Base-by-base conservation (phyloP, 1,139 yeast species). In the Debaryomyces robertsiae region DNA sequence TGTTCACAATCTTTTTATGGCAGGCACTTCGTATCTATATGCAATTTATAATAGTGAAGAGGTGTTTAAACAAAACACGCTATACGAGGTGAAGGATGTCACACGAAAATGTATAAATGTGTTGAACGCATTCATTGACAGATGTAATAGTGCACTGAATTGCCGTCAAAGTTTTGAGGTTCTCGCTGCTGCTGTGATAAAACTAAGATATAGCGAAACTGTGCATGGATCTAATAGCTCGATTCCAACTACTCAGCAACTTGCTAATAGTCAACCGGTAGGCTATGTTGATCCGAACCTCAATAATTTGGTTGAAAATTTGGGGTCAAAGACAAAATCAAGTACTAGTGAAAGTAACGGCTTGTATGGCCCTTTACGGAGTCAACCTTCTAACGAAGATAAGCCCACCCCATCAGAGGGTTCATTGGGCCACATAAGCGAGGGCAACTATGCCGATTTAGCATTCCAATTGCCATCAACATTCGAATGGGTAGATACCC, bases 1-100 rank as follows among this genome's bases (percentile, higher is more conserved):
- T 0, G 93, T 89, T 2, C 95, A 89, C 58, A 89, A 88, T 58
- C 66, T 88, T 41, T 88, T 88, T 57, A 84, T 86, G 84, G 93
- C 96, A 0, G 95, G 95, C 1, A 84, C 93, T 15, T 84, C 95
- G 2, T 88, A 82, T 52, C 68, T 89, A 32, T 89, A 85, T 57
- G 77, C 91, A 1, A 70, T 88, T 10, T 88, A 85, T 56, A 85
- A 84, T 56, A 79, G 86, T 27, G 73, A 71, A 16, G 76, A 73
- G 28, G 77, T 79, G 2, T 62, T 81, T n/a, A 54, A 65, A 7
- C 61, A 65, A 10, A 75, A 80, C 9, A 61, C 76, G 6, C 55
- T 78, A 10, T 70, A 69, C 13, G 80, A 76, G 40, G 79, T 87
- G 30, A 81, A 82, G 46, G 64, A 64, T 15, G 69, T 77, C 33